phyloP scores from a whole-genome alignment of 2,329 filamentous ascomycete genomes.

The Cladophialophora immunda region DNA sequence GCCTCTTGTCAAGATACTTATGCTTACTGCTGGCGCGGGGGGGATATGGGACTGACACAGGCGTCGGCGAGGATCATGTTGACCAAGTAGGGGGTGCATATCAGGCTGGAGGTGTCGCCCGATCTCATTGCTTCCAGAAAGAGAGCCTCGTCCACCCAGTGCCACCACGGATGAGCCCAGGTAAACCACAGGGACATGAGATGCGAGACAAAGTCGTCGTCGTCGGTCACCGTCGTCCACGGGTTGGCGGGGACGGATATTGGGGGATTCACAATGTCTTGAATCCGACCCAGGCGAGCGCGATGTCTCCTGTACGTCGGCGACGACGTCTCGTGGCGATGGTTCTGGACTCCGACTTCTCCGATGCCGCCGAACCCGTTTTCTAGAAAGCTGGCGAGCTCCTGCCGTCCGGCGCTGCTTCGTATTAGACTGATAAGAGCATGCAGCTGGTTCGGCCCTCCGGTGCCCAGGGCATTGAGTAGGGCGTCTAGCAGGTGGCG shows the following conservation, averaged over 20 bases:
- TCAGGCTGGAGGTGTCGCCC: conserved; percentile 38
- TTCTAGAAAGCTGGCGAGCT: conserved; percentile 40
- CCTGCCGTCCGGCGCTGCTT: conserved; percentile 40
- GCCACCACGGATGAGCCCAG: conserved; percentile 45
- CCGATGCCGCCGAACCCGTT: conserved; percentile 29
- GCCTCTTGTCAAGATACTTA: background rate
- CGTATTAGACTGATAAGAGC: conserved; percentile 43
- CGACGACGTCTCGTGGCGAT: background rate
- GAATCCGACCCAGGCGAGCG: conserved; percentile 39
- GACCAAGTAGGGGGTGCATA: conserved; percentile 48
- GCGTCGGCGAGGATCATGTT: conserved; percentile 43
- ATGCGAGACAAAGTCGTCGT: conserved; percentile 46
- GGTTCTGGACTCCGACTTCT: background rate
- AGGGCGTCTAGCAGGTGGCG: conserved; percentile 40
- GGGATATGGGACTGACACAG: conserved; percentile 41
- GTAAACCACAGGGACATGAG: conserved; percentile 47
- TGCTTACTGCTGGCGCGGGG: background rate
- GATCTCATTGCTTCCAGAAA: conserved; percentile 49
- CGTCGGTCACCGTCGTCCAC: conserved; percentile 47
- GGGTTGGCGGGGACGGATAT: conserved; percentile 44
- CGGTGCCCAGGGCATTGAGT: conserved; percentile 36
- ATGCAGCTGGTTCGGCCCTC: conserved; percentile 32
- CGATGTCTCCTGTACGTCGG: conserved; percentile 17
- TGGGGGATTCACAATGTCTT: conserved; percentile 43
- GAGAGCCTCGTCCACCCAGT: conserved; percentile 46